phyloP scores from a whole-genome alignment of 805 yeast genomes.

The Candida mattraensis region DNA sequence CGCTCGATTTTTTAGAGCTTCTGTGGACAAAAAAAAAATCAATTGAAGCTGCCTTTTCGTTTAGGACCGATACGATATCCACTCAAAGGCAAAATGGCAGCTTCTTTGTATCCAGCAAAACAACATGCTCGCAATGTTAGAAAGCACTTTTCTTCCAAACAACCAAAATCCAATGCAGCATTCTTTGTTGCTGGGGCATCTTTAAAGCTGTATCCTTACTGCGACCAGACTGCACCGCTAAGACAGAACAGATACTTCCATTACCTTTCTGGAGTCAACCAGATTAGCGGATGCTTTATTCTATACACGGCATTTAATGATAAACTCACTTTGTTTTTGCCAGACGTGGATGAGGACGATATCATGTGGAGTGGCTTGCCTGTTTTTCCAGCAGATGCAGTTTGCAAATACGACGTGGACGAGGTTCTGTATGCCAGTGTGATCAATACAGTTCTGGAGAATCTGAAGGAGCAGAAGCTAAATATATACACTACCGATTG shows the following conservation, averaged over 20 bases:
- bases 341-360: conserved; percentile 82
- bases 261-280: conserved; percentile 78
- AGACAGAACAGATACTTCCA: conserved; percentile 91
- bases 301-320: conserved; percentile 55
- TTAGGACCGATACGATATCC: no score
- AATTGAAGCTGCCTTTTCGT: no score
- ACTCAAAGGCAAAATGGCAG: no score
- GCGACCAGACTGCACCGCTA: conserved; percentile 75
- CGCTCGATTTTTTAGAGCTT: no score
- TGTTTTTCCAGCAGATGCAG: conserved; percentile 62
- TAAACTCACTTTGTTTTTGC: conserved; percentile 70
- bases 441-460: conserved; percentile 38
- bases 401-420: conserved; percentile 72
- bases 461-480: conserved; percentile 29
- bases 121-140: conserved; percentile 61
- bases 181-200: conserved; percentile 64
- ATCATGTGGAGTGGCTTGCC: conserved; percentile 98
- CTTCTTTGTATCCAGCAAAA: conserved; percentile 85
- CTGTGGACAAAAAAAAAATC: no score
- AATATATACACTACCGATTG: conserved; percentile 54
- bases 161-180: conserved; percentile 25
- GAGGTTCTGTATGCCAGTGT: conserved; percentile 65
- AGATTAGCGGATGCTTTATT: conserved; percentile 71
- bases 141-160: conserved; percentile 30
- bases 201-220: conserved; percentile 61